phyloP scores from a whole-genome alignment of 192 early-diverging fungal genomes.

The Podila epigama region DNA sequence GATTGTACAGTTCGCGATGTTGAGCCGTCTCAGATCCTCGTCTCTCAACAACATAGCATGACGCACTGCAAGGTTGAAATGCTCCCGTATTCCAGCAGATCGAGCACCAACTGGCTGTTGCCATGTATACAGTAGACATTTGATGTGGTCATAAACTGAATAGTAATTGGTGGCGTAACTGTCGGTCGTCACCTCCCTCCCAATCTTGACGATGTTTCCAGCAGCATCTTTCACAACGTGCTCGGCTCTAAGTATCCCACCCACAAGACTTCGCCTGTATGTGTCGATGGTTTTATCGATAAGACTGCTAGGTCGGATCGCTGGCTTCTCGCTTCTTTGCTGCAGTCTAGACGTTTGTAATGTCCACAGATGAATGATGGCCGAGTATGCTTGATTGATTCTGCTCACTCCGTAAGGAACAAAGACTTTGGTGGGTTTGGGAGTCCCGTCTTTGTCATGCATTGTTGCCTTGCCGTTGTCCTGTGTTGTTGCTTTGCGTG shows the following conservation, averaged over 20 bases:
- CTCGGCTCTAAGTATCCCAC: neutral
- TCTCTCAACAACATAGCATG: constrained; percentile 11
- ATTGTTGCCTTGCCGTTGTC: too few species aligned
- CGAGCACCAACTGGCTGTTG: neutral
- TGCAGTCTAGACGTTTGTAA: too few species aligned
- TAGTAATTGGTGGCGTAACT: constrained; percentile 8
- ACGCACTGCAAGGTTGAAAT: constrained; percentile 8
- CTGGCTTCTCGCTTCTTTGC: too few species aligned
- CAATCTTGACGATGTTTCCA: neutral
- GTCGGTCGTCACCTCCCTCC: neutral
- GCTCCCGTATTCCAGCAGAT: constrained; percentile 2
- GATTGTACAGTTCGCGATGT: constrained; percentile 9
- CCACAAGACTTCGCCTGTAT: neutral
- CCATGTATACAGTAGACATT: constrained; percentile 7
- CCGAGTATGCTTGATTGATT: too few species aligned
- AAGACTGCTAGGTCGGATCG: neutral
- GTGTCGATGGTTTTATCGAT: neutral
- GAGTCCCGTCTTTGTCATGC: too few species aligned
- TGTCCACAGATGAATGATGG: too few species aligned
- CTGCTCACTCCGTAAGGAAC: too few species aligned
- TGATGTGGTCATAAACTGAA: neutral
- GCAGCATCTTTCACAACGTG: neutral
- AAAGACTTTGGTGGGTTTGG: too few species aligned
- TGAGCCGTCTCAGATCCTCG: constrained; percentile 3
- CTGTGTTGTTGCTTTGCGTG: too few species aligned